A percentile compares a stretch with the other conserved stretches of the same genome.
Evolutionary conservation across 2,329 filamentous ascomycete genomes (phyloP).

Genomic region (Botryotinia globosa): DNA sequence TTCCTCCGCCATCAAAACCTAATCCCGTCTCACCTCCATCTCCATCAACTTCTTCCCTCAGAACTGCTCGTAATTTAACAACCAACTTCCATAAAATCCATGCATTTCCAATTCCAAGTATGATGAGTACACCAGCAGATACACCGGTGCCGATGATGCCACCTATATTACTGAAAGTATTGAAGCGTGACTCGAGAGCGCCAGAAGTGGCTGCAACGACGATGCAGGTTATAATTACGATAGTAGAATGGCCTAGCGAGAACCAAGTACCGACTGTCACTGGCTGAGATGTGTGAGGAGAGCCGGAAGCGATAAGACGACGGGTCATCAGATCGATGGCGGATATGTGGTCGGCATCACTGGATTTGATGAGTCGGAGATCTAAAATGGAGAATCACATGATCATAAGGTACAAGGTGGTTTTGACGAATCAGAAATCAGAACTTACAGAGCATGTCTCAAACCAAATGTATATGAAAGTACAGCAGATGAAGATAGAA

Average conservation of each 20-base stretch:
- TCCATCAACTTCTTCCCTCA: constrained; percentile 43
- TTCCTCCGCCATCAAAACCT: constrained; percentile 72
- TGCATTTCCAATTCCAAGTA: constrained; percentile 78
- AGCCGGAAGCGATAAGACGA: constrained; percentile 69
- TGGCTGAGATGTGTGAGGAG: constrained; percentile 57
- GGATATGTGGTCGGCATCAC: constrained; percentile 82
- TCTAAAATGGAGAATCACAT: neutral
- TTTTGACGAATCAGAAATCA: neutral
- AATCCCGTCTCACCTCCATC: constrained; percentile 43
- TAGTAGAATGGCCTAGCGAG: constrained; percentile 87
- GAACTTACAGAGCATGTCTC: constrained; percentile 70
- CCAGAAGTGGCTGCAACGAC: constrained; percentile 89
- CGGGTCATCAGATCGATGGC: constrained; percentile 96
- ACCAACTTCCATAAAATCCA: constrained; percentile 82
- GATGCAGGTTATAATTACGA: constrained; percentile 85
- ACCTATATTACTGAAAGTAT: constrained; percentile 73
- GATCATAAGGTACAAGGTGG: neutral
- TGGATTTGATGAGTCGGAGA: neutral
- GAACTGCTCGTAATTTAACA: constrained; percentile 60
- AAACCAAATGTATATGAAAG: constrained; percentile 86
- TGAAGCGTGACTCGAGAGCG: constrained; percentile 77
- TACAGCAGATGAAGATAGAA: constrained; percentile 74
- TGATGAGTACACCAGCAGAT: constrained; percentile 75
- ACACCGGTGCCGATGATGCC: constrained; percentile 88
- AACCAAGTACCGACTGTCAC: constrained; percentile 95